Base-by-base conservation (phyloP, 164 flowering plant species). In the Vitis riparia region DNA sequence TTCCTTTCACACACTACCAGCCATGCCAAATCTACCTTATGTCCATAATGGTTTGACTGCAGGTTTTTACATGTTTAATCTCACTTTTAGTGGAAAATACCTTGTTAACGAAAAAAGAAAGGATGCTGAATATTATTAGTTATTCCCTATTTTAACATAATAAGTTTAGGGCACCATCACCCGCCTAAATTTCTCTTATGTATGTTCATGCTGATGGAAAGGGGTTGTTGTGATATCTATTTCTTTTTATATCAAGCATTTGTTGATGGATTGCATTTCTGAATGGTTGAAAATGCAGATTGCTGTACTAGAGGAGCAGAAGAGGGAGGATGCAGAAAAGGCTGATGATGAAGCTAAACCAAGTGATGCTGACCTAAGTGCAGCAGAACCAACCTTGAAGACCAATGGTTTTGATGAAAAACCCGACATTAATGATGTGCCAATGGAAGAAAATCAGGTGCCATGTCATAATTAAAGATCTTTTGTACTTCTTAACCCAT, bases 341-440 rank as follows among this genome's bases (percentile, higher is more conserved):
- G 77, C 7, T 64, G 91, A 87, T 9, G 90, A 91, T 51, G 98
- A 91, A 67, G 66, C 75, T 60, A 86, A 84, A 67, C 70, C 80
- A 51, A 63, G 44, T 59, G 87, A 81, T 56, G 48, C 64, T 51
- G 84, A 82, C 59, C 77, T 71, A 60, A 70, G 75, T 62, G 50
- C 71, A 1, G 68, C 53, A 23, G 87, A 76, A 51, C 75, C 72
- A 66, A 67, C 68, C 60, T 69, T 81, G 66, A 84, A 72, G 79
- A 72, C 63, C 63, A 80, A 81, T 67, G 79, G 75, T 65, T 63
- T 70, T 57, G 85, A 87, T 68, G 87, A 78, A 74, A 91, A 93
- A 66, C 92, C 95, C 37, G 91, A 91, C 78, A 90, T 93, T 32
- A 93, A 93, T 76, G 92, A 88, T 70, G 76, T 83, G 14, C 95